Evolutionary conservation across 805 yeast species (phyloP).

Genomic region (Metschnikowia cerradonensis): DNA sequence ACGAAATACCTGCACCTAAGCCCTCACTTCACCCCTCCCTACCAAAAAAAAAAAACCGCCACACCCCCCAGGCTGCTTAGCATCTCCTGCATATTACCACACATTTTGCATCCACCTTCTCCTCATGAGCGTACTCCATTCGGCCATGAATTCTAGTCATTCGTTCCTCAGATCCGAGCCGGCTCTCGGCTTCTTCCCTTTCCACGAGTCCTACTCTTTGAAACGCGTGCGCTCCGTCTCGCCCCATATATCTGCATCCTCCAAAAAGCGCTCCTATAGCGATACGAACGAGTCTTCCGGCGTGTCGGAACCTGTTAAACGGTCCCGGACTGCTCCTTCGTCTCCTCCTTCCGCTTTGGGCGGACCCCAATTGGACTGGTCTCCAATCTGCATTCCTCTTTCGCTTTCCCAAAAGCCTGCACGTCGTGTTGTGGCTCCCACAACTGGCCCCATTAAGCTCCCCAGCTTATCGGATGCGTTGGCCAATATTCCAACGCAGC

Average conservation of each 20-base stretch:
- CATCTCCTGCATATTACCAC: background rate
- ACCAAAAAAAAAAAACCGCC: too few relatives aligned
- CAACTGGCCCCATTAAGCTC: slow-evolving; percentile 15
- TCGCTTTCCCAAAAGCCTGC: background rate
- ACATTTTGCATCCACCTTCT: slow-evolving; percentile 2
- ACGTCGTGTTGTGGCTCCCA: too few relatives aligned
- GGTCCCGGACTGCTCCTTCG: slow-evolving; percentile 15
- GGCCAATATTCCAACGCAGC: background rate
- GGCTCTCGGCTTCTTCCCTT: slow-evolving; percentile 1
- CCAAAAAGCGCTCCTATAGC: slow-evolving; percentile 28
- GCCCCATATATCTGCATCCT: background rate
- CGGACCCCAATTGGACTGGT: background rate
- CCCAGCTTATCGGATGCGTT: slow-evolving; percentile 31
- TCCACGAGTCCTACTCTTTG: background rate
- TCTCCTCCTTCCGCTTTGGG: slow-evolving; percentile 8
- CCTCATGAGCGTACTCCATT: background rate
- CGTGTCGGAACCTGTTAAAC: background rate
- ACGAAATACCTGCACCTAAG: too few relatives aligned
- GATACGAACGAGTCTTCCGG: slow-evolving; percentile 12
- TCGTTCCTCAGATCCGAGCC: slow-evolving; percentile 1
- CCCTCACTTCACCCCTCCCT: background rate
- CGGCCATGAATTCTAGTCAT: slow-evolving; percentile 1
- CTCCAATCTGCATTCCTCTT: background rate
- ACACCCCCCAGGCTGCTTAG: background rate
- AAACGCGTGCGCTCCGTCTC: slow-evolving; percentile 1